Base-by-base conservation (phyloP, 2,329 filamentous ascomycete genomes). In the Epichloe baconii region DNA sequence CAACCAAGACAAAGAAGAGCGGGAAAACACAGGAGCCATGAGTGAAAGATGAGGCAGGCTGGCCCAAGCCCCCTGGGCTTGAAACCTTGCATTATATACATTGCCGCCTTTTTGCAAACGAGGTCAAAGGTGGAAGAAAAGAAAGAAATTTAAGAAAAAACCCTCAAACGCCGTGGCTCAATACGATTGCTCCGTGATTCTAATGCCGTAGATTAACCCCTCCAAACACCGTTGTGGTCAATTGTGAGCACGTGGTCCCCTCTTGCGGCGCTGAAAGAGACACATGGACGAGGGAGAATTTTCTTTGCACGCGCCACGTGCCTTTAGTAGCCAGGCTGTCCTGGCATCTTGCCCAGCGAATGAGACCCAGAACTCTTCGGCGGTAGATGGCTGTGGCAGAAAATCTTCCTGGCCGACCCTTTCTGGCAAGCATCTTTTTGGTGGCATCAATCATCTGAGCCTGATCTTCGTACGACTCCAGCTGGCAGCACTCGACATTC, bases 401-500 rank as follows among this genome's bases (percentile, higher is more conserved):
- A 79, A 40, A 79, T 79, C 64, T 74, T 77, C 59, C 72, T 71
- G 50, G 61, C 64, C 10, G 65, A 66, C 52, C 64, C 65, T 51
- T 69, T 70, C 36, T 68, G 68, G 36, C 66, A 65, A 40, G 66
- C 65, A 53, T 71, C 70, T 58, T 74, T 69, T 80, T 80, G 56
- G 76, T 77, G 0, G 77, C 78, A 58, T 86, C 82, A 53, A 86
- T 83, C 23, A 71, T 65, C 47, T 72, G 71, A n/a, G 72, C 68
- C 5, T 77, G 76, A 53, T 86, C 82, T 35, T 83, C 82, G 62
- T 82, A 85, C 54, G 73, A 77, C 58, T 90, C 86, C 4, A 81
- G 68, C 59, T 87, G 83, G 64, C 88, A 94, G 68, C 88, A 93
- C 59, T 90, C 85, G 41, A 89, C 78, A 49, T 75, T 78, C 69